These are phyloP conservation scores for Podospora pseudocomata DNA, from an alignment of 495 filamentous ascomycete species.

Conservation along the genomic window DNA sequence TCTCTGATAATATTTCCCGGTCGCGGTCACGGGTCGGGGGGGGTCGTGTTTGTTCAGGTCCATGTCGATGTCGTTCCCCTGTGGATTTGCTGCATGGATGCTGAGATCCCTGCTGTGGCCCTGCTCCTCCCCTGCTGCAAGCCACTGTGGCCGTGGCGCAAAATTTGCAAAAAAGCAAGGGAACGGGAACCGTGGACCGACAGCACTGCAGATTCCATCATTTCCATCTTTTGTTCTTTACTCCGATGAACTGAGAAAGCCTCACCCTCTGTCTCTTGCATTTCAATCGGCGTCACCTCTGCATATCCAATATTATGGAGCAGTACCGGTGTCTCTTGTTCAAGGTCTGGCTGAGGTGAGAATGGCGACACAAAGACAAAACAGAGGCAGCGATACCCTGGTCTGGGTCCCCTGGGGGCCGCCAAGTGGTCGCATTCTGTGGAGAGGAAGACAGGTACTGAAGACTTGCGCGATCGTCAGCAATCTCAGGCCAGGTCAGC, in stretches of 20 bases:
- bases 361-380: background rate
- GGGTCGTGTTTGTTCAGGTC: background rate
- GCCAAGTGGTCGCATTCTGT: constrained; percentile 5
- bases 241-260: background rate
- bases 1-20: constrained; percentile 11
- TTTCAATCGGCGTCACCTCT: too few relatives aligned
- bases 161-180: background rate
- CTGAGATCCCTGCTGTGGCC: constrained; percentile 12
- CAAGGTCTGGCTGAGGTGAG: too few relatives aligned
- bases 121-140: background rate
- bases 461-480: constrained; percentile 11
- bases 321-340: too few relatives aligned
- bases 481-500: constrained; percentile 11
- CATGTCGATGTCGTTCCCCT: constrained; percentile 9
- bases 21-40: background rate
- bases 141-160: constrained; percentile 5
- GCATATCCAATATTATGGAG: too few relatives aligned
- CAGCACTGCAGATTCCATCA: background rate
- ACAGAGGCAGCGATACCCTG: background rate
- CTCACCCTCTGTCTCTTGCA: too few relatives aligned
- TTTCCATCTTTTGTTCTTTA: too few relatives aligned
- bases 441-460: constrained; percentile 8
- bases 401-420: background rate
- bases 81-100: constrained; percentile 19
- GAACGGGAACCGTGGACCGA: background rate